Percentiles rank a stretch among this genome's conserved stretches.
Evolutionary conservation across 805 yeast species (phyloP).

Genomic region (Helenozyma rhizophorensis): DNA sequence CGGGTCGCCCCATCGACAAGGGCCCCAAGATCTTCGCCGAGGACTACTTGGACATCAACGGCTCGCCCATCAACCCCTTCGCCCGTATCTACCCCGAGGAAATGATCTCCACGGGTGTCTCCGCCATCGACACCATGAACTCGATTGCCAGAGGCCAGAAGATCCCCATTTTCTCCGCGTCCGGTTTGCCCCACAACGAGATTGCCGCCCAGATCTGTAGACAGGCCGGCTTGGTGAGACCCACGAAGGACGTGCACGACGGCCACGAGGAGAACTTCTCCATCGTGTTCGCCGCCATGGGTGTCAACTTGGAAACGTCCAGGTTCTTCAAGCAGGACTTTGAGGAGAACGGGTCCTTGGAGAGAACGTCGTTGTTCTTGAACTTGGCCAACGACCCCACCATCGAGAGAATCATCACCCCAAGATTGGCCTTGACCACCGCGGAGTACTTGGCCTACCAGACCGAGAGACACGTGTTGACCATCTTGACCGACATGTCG

Average conservation of each 20-base stretch:
- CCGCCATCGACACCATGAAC: conserved; percentile 98
- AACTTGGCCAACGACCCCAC: conserved; percentile 99
- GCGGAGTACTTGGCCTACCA: conserved; percentile 98
- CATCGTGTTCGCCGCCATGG: conserved; percentile 99
- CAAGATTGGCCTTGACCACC: conserved; percentile 96
- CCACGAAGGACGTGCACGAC: conserved; percentile 98
- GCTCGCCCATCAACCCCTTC: conserved; percentile 97
- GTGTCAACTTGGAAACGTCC: conserved; percentile 97
- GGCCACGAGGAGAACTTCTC: conserved; percentile 99
- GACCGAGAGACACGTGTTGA: conserved; percentile 98
- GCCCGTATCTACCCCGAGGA: conserved; percentile 99
- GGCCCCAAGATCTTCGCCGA: conserved; percentile 99
- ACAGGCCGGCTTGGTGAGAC: conserved; percentile 98
- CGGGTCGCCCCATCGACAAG: conserved; percentile 96
- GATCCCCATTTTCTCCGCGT: conserved; percentile 97
- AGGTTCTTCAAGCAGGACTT: conserved; percentile 98
- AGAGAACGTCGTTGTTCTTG: conserved; percentile 93
- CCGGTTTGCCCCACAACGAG: conserved; percentile 99
- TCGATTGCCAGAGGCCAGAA: conserved; percentile 99
- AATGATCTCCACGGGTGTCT: conserved; percentile 98
- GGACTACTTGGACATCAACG: conserved; percentile 96
- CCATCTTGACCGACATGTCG: conserved; percentile 98
- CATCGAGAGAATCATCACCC: conserved; percentile 98
- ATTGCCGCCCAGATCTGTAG: conserved; percentile 99
- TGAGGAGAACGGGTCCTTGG: conserved; percentile 97